phyloP scores from a whole-genome alignment of 352 stramenopile genomes.

The Pythium aphanidermatum region DNA sequence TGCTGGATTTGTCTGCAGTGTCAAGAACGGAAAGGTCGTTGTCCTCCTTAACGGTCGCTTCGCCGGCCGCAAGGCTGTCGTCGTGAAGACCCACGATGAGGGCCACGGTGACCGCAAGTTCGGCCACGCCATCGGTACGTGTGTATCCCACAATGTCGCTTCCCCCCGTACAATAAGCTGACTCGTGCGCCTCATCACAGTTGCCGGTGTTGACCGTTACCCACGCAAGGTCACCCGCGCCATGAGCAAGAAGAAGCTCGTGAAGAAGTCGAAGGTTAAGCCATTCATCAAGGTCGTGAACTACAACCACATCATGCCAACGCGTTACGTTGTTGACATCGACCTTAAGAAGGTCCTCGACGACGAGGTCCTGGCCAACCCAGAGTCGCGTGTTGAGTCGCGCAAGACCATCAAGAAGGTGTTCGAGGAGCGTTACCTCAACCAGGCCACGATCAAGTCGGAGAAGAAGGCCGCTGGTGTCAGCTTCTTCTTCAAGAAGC shows the following conservation, averaged over 20 bases:
- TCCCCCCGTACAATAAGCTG: too few relatives aligned
- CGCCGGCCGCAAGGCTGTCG: slow-evolving; percentile 98
- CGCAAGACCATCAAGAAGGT: slow-evolving; percentile 99
- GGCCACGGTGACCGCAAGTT: slow-evolving; percentile 96
- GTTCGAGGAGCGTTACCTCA: slow-evolving; percentile 96
- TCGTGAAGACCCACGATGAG: slow-evolving; percentile 98
- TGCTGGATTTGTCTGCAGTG: slow-evolving; percentile 38
- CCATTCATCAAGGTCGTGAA: slow-evolving; percentile 99
- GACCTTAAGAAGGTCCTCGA: slow-evolving; percentile 98
- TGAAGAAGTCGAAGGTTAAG: slow-evolving; percentile 97
- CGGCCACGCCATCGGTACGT: slow-evolving; percentile 91
- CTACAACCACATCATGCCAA: slow-evolving; percentile 99
- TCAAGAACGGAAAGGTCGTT: slow-evolving; percentile 99
- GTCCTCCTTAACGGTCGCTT: slow-evolving; percentile 98
- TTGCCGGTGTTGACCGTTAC: slow-evolving; percentile 94
- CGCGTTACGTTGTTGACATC: slow-evolving; percentile 98
- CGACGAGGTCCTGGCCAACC: slow-evolving; percentile 81
- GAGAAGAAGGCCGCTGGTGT: slow-evolving; percentile 98
- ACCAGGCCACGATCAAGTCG: slow-evolving; percentile 94
- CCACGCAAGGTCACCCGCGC: slow-evolving; percentile 96
- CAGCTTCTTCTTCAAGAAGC: slow-evolving; percentile 99
- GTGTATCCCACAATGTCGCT: too few relatives aligned
- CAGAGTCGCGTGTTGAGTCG: slow-evolving; percentile 85
- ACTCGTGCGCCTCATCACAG: slow-evolving; percentile 20
- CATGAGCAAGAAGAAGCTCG: slow-evolving; percentile 97